phyloP scores from a whole-genome alignment of 2,329 filamentous ascomycete species.

The Grosmannia penicillata region DNA sequence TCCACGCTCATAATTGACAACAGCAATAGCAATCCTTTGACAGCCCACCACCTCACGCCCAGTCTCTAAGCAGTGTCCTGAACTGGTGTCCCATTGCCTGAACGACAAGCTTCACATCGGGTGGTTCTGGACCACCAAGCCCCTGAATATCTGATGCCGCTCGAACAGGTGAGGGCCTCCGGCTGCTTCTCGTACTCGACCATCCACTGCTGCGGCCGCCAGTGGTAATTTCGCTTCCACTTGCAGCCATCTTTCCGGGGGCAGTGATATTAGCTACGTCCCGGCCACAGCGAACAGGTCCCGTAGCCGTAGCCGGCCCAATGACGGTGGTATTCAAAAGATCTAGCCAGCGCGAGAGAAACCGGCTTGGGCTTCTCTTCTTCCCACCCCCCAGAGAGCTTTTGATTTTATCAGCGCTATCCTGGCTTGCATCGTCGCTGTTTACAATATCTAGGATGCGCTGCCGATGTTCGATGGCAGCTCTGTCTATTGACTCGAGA shows the following conservation, averaged over 20 bases:
- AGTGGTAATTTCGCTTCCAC: neutral
- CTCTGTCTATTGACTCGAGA: constrained; percentile 35
- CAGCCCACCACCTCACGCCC: neutral
- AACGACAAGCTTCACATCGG: constrained; percentile 1
- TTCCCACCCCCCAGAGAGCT: too few species aligned
- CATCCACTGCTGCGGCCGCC: neutral
- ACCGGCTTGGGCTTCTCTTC: constrained; percentile 48
- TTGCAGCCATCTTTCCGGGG: constrained; percentile 14
- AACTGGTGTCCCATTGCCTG: neutral
- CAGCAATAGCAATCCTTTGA: neutral
- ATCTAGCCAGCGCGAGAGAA: constrained; percentile 56
- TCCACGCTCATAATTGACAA: too few species aligned
- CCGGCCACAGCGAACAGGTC: constrained; percentile 36
- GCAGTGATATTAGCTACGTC: constrained; percentile 26
- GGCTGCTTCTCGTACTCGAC: neutral
- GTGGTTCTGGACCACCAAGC: neutral
- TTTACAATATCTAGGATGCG: constrained; percentile 31
- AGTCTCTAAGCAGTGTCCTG: neutral
- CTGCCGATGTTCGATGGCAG: constrained; percentile 41
- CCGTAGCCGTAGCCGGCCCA: constrained; percentile 32
- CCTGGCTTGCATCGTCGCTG: constrained; percentile 7
- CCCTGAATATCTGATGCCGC: too few species aligned
- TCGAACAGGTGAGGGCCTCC: neutral
- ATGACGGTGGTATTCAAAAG: constrained; percentile 56
- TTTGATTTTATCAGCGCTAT: neutral